A percentile compares a stretch with the other conserved stretches of the same genome.
Conservation (phyloP, 305 asterid genomes). For the Fraxinus angustifolia region DNA sequence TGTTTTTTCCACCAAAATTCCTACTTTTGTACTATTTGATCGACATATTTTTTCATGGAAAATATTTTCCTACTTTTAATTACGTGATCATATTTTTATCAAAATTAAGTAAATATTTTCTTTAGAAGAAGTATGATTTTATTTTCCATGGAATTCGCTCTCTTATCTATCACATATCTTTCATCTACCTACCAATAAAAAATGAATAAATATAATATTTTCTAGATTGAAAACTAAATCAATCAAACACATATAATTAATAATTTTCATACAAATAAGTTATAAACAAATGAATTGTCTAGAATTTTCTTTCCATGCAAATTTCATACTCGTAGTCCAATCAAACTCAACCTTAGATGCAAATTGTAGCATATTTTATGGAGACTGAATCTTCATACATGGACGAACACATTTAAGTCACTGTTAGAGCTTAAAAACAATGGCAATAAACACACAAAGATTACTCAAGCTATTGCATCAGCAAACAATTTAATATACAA, state of each 20-base stretch:
- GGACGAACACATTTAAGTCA: background rate
- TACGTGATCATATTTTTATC: background rate
- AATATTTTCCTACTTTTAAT: too few species aligned
- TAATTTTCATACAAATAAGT: background rate
- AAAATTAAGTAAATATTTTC: background rate
- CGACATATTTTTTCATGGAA: background rate
- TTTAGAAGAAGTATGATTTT: background rate
- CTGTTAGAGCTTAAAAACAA: background rate
- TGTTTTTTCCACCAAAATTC: background rate
- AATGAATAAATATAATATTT: too few species aligned
- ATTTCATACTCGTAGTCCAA: background rate
- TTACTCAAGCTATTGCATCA: constrained; percentile 16
- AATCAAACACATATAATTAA: background rate
- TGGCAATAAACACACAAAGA: constrained; percentile 18
- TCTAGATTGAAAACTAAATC: too few species aligned
- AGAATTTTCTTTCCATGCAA: background rate
- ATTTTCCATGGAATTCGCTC: background rate
- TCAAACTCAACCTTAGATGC: background rate
- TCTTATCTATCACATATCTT: background rate
- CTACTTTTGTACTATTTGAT: background rate
- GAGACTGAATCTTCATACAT: background rate
- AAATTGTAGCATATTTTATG: background rate
- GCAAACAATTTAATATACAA: constrained; percentile 17
- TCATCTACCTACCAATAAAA: background rate
- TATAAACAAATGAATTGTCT: background rate